These are phyloP conservation scores for Lathyrus tuberosus DNA, from an alignment of 306 rosid genomes.

Conservation along the genomic window DNA sequence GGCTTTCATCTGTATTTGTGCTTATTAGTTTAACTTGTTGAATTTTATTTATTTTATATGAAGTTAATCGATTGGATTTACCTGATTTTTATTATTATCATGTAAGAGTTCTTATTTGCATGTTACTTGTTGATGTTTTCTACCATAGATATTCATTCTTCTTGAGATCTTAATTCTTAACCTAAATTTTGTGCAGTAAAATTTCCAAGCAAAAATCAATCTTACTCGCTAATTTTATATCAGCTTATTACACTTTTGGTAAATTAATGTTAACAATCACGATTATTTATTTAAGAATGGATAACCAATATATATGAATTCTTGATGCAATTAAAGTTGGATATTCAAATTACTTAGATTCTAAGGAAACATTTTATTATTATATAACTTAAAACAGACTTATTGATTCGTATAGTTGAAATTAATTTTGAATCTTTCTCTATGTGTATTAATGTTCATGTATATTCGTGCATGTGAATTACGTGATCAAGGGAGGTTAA, in stretches of 20 bases:
- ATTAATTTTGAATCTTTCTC: not conserved
- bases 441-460: not conserved
- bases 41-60: too few species aligned
- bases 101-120: not conserved
- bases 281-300: not conserved
- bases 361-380: too few species aligned
- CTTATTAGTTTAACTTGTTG: too few species aligned
- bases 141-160: not conserved
- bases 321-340: not conserved
- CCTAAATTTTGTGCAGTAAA: not conserved
- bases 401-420: not conserved
- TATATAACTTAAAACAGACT: not conserved
- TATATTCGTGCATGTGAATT: not conserved
- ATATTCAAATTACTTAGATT: too few species aligned
- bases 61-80: not conserved
- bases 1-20: too few species aligned
- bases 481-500: not conserved
- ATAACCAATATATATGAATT: not conserved
- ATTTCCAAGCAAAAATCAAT: not conserved
- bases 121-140: conserved; percentile 1
- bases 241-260: not conserved
- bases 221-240: not conserved
- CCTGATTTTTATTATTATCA: not conserved
- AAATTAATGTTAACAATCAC: not conserved
- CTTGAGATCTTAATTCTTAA: not conserved